These are phyloP conservation scores for Dunaliella primolecta DNA, from an alignment of 139 green algal genomes.

Conservation along the genomic window DNA sequence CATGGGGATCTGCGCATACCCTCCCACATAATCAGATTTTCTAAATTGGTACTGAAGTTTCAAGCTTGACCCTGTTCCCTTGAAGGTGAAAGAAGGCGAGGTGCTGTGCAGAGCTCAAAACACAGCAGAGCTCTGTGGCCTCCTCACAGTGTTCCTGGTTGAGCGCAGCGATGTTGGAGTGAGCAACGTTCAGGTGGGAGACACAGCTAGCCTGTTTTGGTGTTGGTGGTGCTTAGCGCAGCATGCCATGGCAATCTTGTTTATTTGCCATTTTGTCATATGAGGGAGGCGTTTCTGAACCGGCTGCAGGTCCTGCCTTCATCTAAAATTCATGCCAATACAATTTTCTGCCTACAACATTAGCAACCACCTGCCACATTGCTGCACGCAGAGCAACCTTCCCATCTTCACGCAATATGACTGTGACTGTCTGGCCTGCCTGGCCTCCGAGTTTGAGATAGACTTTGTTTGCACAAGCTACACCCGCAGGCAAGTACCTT, in stretches of 20 bases:
- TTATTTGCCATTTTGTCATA: not conserved
- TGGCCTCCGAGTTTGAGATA: conserved; percentile 54
- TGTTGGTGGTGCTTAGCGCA: too few relatives aligned
- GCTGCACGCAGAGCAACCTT: conserved; percentile 64
- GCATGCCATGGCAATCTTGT: not conserved
- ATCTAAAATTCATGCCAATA: too few relatives aligned
- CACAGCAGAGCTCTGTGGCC: conserved; percentile 1
- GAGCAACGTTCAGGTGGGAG: conserved; percentile 14
- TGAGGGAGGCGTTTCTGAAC: not conserved
- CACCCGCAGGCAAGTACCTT: conserved; percentile 44
- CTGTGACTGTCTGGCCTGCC: conserved; percentile 35
- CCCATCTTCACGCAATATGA: conserved; percentile 56
- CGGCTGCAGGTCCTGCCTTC: too few relatives aligned
- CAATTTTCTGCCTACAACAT: too few relatives aligned
- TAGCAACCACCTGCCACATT: too few relatives aligned
- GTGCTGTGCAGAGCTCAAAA: not conserved
- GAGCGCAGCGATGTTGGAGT: not conserved
- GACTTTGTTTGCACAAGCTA: conserved; percentile 79
- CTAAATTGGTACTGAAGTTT: too few relatives aligned
- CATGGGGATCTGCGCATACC: too few relatives aligned
- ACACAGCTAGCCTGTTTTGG: not conserved
- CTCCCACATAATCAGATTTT: too few relatives aligned
- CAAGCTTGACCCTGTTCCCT: too few relatives aligned
- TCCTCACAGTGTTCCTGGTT: not conserved
- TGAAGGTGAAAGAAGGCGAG: not conserved